Base-by-base conservation (phyloP, 495 filamentous ascomycete species). In the Penicillium lividum region DNA sequence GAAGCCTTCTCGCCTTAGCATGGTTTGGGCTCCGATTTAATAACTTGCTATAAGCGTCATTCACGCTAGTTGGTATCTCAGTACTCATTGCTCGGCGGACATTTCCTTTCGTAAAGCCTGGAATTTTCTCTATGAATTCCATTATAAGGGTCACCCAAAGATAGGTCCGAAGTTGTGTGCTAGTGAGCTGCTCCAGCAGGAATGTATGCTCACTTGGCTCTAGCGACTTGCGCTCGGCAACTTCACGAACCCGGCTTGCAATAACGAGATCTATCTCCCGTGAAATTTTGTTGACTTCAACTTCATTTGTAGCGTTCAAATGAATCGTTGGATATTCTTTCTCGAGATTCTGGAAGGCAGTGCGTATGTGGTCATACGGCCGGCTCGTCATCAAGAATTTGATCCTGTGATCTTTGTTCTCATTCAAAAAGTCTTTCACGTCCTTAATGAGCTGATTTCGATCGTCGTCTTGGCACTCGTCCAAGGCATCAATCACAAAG, bases 341-440 rank as follows among this genome's bases (percentile, higher is more conserved):
- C 0, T 60, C 52, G 9, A 60, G 29, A 5, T 67, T 11, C 1
- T 54, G 63, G 45, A 82, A 79, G 0, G 48, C 53, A 0, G 52
- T 50, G 42, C 68, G 58, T 27, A 84, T 80, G 13, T 69, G 18
- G 4, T 33, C 16, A 51, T 77, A 80, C 0, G 77, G 81, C 0
- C 81, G 75, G 59, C 79, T 78, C 0, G 80, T 84, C 1, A 81
- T 48, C 18, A 83, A 63, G 50, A 82, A 77, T 59, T 80, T 80
- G 5, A 82, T 27, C 1, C 42, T 45, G 29, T 44, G n/a, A 13
- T 31, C 5, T 28, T 36, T 15, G 7, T 28, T 4, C 3, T 43
- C 6, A 4, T 16, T 30, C 18, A 13, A n/a, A 22, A 61, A 36
- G 8, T 28, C 33, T 6, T 11, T 47, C 28, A 63, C 30, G 3